A percentile compares a stretch with the other conserved stretches of the same genome.
Evolutionary conservation across 768 basidiomycete species (phyloP).

Genomic region (Suillus weaverae): DNA sequence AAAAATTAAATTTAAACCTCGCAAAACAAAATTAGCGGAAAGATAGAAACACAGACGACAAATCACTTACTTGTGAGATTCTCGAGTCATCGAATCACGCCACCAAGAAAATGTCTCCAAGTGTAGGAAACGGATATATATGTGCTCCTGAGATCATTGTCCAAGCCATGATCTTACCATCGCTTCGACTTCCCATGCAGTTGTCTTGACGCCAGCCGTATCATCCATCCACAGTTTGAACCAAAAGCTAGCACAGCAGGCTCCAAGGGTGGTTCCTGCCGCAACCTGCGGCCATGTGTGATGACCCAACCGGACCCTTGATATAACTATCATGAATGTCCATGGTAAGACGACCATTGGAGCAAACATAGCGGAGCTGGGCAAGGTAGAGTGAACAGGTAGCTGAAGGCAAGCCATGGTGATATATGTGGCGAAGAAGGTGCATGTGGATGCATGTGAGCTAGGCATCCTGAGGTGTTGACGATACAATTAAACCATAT

Average conservation of each 20-base stretch:
- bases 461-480: conserved; percentile 70
- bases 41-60: background rate
- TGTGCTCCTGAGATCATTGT: background rate
- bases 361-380: conserved; percentile 28
- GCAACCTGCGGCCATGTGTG: conserved; percentile 72
- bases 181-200: conserved; percentile 18
- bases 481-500: background rate
- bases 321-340: conserved; percentile 55
- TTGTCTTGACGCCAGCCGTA: conserved; percentile 20
- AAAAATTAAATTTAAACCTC: background rate
- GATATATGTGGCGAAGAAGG: conserved; percentile 63
- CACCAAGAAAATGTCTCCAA: background rate
- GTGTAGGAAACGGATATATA: background rate
- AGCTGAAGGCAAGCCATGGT: conserved; percentile 56
- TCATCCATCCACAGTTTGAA: conserved; percentile 54
- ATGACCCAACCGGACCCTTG: conserved; percentile 74
- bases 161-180: background rate
- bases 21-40: background rate
- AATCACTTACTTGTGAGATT: background rate
- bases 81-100: background rate
- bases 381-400: conserved; percentile 58
- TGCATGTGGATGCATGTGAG: conserved; percentile 73
- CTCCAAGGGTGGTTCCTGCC: conserved; percentile 58
- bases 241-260: conserved; percentile 53
- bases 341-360: conserved; percentile 57